A percentile compares a stretch with the other conserved stretches of the same genome.
Evolutionary conservation across 768 basidiomycete genomes (phyloP).

Genomic region (Xerocomellus amylosporus): DNA sequence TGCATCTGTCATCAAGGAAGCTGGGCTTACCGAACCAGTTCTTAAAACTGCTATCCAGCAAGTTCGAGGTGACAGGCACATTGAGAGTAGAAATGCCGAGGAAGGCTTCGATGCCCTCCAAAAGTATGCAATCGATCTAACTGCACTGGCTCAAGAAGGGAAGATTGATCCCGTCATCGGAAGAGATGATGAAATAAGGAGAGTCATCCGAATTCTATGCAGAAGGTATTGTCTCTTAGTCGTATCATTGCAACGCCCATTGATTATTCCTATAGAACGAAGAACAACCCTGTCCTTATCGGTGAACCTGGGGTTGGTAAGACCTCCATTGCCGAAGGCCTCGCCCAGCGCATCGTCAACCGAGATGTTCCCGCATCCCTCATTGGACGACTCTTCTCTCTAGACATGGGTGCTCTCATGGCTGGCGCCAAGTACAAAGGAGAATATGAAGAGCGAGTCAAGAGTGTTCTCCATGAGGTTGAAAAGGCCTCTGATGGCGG

Average conservation of each 20-base stretch:
- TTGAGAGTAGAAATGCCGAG: conserved; percentile 85
- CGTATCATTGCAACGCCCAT: background rate
- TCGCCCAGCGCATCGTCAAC: conserved; percentile 93
- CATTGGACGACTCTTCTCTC: conserved; percentile 71
- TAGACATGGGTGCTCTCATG: conserved; percentile 96
- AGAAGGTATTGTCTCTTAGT: conserved; percentile 47
- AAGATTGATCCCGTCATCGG: conserved; percentile 97
- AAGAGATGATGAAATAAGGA: conserved; percentile 87
- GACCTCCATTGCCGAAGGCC: conserved; percentile 91
- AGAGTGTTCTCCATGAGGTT: conserved; percentile 87
- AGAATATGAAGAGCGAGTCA: conserved; percentile 96
- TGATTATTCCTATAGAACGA: conserved; percentile 57
- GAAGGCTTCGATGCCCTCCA: conserved; percentile 89
- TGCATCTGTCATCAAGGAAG: conserved; percentile 68
- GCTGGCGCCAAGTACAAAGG: conserved; percentile 91
- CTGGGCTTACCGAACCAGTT: conserved; percentile 63
- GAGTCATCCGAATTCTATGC: conserved; percentile 80
- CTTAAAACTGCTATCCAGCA: conserved; percentile 78
- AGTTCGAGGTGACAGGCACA: conserved; percentile 76
- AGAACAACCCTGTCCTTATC: conserved; percentile 96
- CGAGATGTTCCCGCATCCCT: conserved; percentile 82
- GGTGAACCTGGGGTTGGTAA: conserved; percentile 96
- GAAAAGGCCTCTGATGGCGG: conserved; percentile 83
- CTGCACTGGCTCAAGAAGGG: conserved; percentile 83
- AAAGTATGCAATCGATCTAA: conserved; percentile 87